These are phyloP conservation scores for Cercospora citrullina DNA, from an alignment of 2,329 filamentous ascomycete species.

Conservation along the genomic window DNA sequence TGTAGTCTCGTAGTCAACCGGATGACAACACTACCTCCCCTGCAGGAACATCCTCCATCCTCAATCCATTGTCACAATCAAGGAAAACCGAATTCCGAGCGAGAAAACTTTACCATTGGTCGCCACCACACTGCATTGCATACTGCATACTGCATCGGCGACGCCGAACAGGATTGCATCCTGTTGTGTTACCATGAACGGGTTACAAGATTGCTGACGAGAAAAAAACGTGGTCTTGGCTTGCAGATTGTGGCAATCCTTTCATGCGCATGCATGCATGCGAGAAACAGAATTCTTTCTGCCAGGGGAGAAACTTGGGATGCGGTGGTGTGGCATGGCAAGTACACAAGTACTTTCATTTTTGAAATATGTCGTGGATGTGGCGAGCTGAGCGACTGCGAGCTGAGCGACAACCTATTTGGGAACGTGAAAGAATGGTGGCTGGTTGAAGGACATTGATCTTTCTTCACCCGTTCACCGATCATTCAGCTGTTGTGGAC, in stretches of 20 bases:
- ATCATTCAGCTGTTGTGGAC: no score
- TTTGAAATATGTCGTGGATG: background rate
- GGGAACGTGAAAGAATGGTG: background rate
- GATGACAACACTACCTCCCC: background rate
- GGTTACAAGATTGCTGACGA: no score
- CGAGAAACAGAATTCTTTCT: background rate
- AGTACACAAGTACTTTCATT: background rate
- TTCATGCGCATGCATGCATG: background rate
- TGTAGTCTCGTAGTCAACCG: background rate
- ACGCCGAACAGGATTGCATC: background rate
- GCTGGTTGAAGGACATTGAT: background rate
- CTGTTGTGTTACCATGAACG: background rate
- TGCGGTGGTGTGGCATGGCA: background rate
- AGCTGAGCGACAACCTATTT: background rate
- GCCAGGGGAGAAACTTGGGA: background rate
- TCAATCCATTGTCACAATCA: background rate
- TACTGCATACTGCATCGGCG: background rate
- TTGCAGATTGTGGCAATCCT: background rate
- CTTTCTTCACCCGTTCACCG: no score
- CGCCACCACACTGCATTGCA: background rate
- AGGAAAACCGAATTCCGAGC: background rate
- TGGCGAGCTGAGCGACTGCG: background rate
- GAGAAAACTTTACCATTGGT: background rate
- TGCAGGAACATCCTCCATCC: background rate
- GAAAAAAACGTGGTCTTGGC: background rate